These are phyloP conservation scores for Populus hybrid DNA, from an alignment of 441 rosid species.

Conservation along the genomic window DNA sequence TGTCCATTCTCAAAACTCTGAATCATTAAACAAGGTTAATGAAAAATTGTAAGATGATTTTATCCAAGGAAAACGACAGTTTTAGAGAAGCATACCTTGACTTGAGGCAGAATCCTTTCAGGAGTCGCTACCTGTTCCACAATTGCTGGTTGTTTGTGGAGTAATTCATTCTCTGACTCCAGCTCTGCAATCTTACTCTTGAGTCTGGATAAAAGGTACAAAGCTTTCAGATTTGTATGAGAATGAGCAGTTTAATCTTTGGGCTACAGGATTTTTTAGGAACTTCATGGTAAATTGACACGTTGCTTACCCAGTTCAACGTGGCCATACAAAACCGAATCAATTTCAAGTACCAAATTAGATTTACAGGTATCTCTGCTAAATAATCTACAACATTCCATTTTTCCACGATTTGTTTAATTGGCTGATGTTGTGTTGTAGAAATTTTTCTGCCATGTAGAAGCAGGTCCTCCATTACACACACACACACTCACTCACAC, in stretches of 20 bases:
- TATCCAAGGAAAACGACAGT: neutral
- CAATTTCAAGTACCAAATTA: neutral
- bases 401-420: neutral
- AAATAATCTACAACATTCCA: neutral
- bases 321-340: neutral
- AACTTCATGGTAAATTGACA: constrained; percentile 7
- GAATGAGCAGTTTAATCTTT: constrained; percentile 6
- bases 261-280: neutral
- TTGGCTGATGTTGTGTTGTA: neutral
- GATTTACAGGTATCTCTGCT: neutral
- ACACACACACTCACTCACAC: neutral
- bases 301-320: neutral
- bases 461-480: neutral
- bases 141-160: constrained; percentile 30
- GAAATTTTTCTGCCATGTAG: neutral
- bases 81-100: constrained; percentile 32
- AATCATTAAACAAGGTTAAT: constrained; percentile 19
- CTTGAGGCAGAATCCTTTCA: constrained; percentile 26
- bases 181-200: constrained; percentile 40
- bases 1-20: constrained; percentile 49
- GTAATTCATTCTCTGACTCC: constrained; percentile 53
- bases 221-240: constrained; percentile 6
- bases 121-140: constrained; percentile 31
- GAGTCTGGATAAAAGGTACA: constrained; percentile 33
- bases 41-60: neutral